Evolutionary conservation across 352 stramenopile species (phyloP), one percentile per base, ranked within the genome.

Genomic region (Phytopythium chamaehyphon): DNA sequence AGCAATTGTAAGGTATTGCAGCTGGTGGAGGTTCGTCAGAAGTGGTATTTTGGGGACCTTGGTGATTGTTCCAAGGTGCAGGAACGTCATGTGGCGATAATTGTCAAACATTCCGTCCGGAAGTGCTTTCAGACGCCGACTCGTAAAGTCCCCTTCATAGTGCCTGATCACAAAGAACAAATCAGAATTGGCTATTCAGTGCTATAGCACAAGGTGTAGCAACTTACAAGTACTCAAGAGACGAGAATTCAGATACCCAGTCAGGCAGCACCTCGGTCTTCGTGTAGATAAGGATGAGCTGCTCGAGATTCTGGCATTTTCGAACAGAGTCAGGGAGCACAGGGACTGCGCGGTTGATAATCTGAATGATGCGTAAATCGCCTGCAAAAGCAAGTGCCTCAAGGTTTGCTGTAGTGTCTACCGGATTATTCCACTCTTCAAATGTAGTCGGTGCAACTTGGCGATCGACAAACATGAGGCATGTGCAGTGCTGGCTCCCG

Each of bases 311-410:
- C 1, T 47, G 49, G 45, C 74, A 86, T 1, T 54, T 50, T 4
- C 46, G 47, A 4, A 86, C 45, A 15, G 61, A 44, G 14, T 66
- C 56, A 9, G 69, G 74, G 11, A 83, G n/a, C 21, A 54, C 55
- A 14, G 69, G 59, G 0, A 81, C 31, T 39, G 60, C 62, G 0
- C 60, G 66, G 21, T 86, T 86, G 33, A 81, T 69, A 33, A 86
- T 63, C 54, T 83, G 67, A 23, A 83, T 51, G 12, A 68, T 69
- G 8, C 62, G 63, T 14, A 85, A 48, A 14, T 85, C 53, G 1
- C 71, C 73, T 7, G 64, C 57, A 2, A 55, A 37, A 0, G 73
- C 66, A 0, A 83, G 33, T 7, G 61, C 44, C 1, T 52, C 51
- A 0, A 83, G 61, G 14, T 74, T 55, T 0, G 44, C 22, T 0